Conservation (phyloP, 2,329 filamentous ascomycete genomes). For the Colletotrichum tropicicola region DNA sequence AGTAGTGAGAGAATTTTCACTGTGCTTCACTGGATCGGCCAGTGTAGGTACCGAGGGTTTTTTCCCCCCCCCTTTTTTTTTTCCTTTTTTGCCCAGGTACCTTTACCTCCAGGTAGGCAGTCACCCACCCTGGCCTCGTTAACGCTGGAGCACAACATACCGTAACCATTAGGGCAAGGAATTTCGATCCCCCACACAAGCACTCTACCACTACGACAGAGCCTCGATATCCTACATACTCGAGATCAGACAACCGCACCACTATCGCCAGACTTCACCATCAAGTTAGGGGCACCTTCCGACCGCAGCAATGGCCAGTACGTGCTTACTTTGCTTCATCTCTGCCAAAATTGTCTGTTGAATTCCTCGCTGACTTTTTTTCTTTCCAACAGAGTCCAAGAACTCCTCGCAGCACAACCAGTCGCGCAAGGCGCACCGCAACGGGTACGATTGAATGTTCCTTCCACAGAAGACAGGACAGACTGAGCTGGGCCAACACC, state of each 20-base stretch:
- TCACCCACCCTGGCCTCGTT: no score
- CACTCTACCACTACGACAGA: conserved; percentile 19
- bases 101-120: not conserved
- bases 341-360: conserved; percentile 36
- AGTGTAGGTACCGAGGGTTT: not conserved
- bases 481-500: not conserved
- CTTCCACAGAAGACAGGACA: not conserved
- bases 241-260: conserved; percentile 10
- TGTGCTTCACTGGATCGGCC: no score
- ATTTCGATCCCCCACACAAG: conserved; percentile 31
- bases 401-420: conserved; percentile 99
- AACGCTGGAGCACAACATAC: not conserved
- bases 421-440: conserved; percentile 98
- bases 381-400: conserved; percentile 86
- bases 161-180: conserved; percentile 33
- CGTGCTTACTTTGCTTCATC: conserved; percentile 31
- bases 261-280: conserved; percentile 17
- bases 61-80: not conserved
- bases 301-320: conserved; percentile 52
- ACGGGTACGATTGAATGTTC: conserved; percentile 76
- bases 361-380: not conserved
- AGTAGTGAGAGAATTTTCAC: no score
- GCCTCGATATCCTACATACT: conserved; percentile 10
- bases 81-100: not conserved
- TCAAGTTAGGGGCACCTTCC: conserved; percentile 26